phyloP scores from a whole-genome alignment of 805 yeast genomes.

The Starmerella cellae region DNA sequence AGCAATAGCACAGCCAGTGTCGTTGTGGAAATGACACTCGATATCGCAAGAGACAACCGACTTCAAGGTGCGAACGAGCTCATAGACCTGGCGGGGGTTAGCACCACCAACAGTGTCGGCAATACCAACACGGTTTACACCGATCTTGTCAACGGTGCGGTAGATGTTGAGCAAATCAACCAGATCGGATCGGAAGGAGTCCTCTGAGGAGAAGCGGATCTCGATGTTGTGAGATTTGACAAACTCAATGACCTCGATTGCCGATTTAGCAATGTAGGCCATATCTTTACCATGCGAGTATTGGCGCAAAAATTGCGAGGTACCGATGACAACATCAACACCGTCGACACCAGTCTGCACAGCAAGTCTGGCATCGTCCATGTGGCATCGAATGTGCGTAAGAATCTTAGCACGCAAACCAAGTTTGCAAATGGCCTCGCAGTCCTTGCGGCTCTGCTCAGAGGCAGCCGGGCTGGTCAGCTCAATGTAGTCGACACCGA shows the following conservation, averaged over 20 bases:
- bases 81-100: conserved; percentile 97
- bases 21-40: conserved; percentile 98
- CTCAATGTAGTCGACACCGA: conserved; percentile 96
- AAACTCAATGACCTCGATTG: conserved; percentile 91
- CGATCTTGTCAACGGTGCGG: conserved; percentile 91
- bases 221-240: conserved; percentile 95
- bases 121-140: conserved; percentile 97
- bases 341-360: conserved; percentile 99
- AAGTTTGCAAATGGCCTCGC: conserved; percentile 96
- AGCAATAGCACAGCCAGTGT: conserved; percentile 98
- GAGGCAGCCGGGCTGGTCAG: conserved; percentile 96
- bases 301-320: conserved; percentile 87
- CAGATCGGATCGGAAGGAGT: conserved; percentile 90
- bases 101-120: conserved; percentile 99
- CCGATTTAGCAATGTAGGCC: conserved; percentile 92
- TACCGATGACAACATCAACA: conserved; percentile 96
- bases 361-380: conserved; percentile 96
- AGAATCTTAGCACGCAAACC: conserved; percentile 91
- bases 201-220: conserved; percentile 93
- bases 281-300: conserved; percentile 97
- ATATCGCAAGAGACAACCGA: conserved; percentile 92
- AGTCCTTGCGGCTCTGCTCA: conserved; percentile 82
- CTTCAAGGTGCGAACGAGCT: conserved; percentile 82
- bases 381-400: conserved; percentile 95
- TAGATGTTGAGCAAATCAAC: conserved; percentile 91